These are phyloP conservation scores for Excoecaria agallocha DNA, from an alignment of 345 rosid species.

Conservation along the genomic window DNA sequence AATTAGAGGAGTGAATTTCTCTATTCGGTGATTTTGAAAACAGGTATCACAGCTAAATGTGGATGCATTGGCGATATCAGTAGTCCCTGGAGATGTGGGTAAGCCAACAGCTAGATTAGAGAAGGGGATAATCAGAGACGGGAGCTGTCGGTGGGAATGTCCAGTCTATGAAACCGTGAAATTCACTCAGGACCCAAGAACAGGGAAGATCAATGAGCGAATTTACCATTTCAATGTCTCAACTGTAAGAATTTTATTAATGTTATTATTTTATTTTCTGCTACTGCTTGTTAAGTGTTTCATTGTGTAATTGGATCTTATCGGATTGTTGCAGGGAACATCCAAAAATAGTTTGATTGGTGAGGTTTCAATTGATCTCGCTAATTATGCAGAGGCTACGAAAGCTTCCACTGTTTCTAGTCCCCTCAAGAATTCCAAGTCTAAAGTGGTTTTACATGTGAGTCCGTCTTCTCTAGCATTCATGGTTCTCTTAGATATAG, in stretches of 20 bases:
- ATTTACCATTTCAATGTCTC: constrained; percentile 68
- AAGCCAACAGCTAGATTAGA: constrained; percentile 69
- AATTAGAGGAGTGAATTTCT: constrained; percentile 2
- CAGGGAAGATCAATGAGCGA: constrained; percentile 69
- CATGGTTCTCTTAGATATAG: too few relatives aligned
- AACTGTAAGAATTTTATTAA: constrained; percentile 42
- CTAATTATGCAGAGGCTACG: constrained; percentile 61
- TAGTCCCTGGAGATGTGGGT: constrained; percentile 80
- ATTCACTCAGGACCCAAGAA: constrained; percentile 56
- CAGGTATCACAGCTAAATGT: constrained; percentile 52
- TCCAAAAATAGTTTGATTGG: constrained; percentile 63
- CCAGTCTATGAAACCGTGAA: constrained; percentile 80
- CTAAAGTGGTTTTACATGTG: constrained; percentile 76
- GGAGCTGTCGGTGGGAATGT: constrained; percentile 67
- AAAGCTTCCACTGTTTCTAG: constrained; percentile 65
- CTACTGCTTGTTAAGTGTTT: background rate
- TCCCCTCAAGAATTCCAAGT: constrained; percentile 63
- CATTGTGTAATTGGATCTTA: background rate
- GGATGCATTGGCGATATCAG: constrained; percentile 59
- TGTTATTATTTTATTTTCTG: background rate
- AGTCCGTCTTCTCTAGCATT: constrained; percentile 31
- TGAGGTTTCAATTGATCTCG: constrained; percentile 74
- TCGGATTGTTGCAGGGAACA: constrained; percentile 54
- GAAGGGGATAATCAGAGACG: constrained; percentile 56
- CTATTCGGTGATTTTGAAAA: constrained; percentile 12